Base-by-base conservation (phyloP, 169 alveolate genomes). In the Plasmodium billcollinsi region DNA sequence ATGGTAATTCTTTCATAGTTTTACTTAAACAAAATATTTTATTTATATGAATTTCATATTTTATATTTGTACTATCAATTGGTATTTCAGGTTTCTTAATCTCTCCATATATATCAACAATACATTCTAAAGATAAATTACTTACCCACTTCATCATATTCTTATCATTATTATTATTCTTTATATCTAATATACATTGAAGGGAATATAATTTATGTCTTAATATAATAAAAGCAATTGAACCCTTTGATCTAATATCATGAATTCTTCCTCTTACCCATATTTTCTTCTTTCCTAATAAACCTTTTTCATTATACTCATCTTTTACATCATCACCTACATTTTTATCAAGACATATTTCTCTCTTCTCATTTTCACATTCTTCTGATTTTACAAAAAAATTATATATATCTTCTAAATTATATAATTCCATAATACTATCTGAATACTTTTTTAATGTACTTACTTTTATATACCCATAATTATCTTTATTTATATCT, bases 51-150 rank as follows among this genome's bases (percentile, higher is more conserved):
- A 98, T 78, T 89, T 98, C 99, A 43, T 98, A 94, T 74, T 93
- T 93, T 73, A 97, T 96, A 43, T 99, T 96, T 39, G 99, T 96
- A 54, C 98, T 93, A 67, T 94, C 93, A 11, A 97, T 96, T 43
- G 97, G 98, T 73, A 94, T 89, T 58, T 96, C 97, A 8, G 99
- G 99, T 24, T 93, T 94, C 7, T 92, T 96, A 3, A 98, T 97
- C 39, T 63, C 88, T 1, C 99, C 99, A 66, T 92, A 94, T 43
- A 99, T 93, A 80, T 98, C 99, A 18, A 99, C 97, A 39, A 98
- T 93, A 12, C 99, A 97, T 96, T 99, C 99, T 39, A 72, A 61
- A 7, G 96, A 70, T 54, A 94, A 85, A 52, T 93, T 89, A 45
- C 43, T 76, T 18, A 97, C 92, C 95, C 97, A 98, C 61, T 98